A percentile compares a stretch with the other conserved stretches of the same genome.
These are phyloP conservation scores for Backusella psychrophila DNA, from an alignment of 192 early-diverging fungal genomes.

Conservation along the genomic window DNA sequence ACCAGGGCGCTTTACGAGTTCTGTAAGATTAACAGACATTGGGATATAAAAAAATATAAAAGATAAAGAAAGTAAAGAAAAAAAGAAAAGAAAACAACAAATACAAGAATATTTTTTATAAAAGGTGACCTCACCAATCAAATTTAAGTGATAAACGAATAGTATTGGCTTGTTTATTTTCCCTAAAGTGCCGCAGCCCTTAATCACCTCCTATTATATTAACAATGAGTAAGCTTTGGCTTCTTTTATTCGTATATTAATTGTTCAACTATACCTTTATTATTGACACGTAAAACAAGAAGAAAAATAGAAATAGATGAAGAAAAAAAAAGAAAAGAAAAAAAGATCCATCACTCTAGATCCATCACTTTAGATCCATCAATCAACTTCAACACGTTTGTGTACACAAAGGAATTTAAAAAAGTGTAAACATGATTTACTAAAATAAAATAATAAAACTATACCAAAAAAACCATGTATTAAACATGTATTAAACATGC, in stretches of 20 bases:
- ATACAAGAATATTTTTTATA: too few relatives aligned
- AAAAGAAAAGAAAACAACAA: too few relatives aligned
- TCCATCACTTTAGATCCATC: not conserved
- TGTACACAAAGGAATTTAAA: not conserved
- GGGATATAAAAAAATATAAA: not conserved
- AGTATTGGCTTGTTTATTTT: too few relatives aligned
- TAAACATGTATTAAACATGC: too few relatives aligned
- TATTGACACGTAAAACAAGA: too few relatives aligned
- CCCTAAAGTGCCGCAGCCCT: not conserved
- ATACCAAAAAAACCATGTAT: too few relatives aligned
- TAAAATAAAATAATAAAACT: too few relatives aligned
- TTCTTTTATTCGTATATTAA: not conserved
- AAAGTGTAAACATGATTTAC: too few relatives aligned
- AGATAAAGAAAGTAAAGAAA: not conserved
- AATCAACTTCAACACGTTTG: not conserved
- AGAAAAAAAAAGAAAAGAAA: too few relatives aligned
- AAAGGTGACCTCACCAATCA: not conserved
- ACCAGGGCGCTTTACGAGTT: constrained; percentile 44
- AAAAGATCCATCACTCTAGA: too few relatives aligned
- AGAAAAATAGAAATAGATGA: not conserved
- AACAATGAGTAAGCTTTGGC: not conserved
- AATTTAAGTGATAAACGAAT: not conserved
- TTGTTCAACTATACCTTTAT: not conserved
- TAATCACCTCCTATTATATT: not conserved
- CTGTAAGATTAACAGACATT: constrained; percentile 36